Evolutionary conservation across 2,329 filamentous ascomycete genomes (phyloP).

Genomic region (Cordyceps fumosorosea): DNA sequence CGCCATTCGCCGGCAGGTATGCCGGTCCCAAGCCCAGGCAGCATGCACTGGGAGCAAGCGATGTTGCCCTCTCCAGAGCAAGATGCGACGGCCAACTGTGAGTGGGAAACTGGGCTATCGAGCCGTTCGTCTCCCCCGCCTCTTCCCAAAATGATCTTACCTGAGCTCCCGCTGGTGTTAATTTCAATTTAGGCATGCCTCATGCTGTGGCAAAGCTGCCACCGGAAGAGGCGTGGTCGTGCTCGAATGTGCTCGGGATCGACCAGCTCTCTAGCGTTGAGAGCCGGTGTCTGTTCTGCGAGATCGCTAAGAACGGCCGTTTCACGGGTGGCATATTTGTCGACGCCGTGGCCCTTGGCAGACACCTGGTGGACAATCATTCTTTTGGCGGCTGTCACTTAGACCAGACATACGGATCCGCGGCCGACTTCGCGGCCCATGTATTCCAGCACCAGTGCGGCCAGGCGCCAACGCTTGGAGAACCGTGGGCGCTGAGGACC

Average conservation of each 20-base stretch:
- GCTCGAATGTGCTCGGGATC: background rate
- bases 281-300: background rate
- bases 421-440: background rate
- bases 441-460: background rate
- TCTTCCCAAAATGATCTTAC: no score
- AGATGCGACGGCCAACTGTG: no score
- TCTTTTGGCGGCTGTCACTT: background rate
- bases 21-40: no score
- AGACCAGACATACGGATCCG: background rate
- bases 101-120: no score
- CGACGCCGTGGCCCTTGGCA: background rate
- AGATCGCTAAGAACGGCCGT: background rate
- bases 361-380: background rate
- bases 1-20: no score
- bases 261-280: background rate
- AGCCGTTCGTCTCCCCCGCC: no score
- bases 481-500: background rate
- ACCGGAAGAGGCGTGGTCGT: background rate
- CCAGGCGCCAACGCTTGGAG: background rate
- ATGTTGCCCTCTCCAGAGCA: no score
- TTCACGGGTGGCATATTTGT: background rate
- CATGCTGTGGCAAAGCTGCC: background rate
- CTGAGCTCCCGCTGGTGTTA: no score
- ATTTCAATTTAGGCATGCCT: no score
- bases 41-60: no score